Percentiles rank a stretch among this genome's conserved stretches.
phyloP scores from a whole-genome alignment of 305 asterid genomes.

The Fraxinus greggii region DNA sequence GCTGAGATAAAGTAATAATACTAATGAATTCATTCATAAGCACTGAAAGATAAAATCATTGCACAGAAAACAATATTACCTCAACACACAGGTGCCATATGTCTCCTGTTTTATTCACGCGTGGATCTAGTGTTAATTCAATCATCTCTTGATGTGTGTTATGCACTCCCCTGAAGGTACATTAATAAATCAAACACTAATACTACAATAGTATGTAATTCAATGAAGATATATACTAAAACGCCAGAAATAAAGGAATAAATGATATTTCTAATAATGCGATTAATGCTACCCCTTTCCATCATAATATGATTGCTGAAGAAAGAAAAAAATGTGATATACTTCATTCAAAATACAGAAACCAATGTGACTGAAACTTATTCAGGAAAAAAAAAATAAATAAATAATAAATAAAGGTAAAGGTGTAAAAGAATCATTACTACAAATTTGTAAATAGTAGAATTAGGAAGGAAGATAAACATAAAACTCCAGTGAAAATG shows the following conservation, averaged over 20 bases:
- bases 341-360: not conserved
- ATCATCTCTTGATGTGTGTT: constrained; percentile 47
- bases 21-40: not conserved
- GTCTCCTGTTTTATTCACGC: constrained; percentile 78
- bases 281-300: not conserved
- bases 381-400: not conserved
- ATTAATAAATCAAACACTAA: constrained; percentile 14
- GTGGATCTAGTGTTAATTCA: constrained; percentile 70
- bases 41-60: constrained; percentile 5
- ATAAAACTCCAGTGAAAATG: not conserved
- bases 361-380: not conserved
- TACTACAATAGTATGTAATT: not conserved
- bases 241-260: not conserved
- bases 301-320: not conserved
- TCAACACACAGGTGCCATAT: constrained; percentile 90
- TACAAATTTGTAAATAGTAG: not conserved
- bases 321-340: not conserved
- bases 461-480: not conserved
- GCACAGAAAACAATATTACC: constrained; percentile 43
- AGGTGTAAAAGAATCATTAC: not conserved
- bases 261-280: not conserved
- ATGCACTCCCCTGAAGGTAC: constrained; percentile 37
- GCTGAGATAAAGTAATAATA: not conserved
- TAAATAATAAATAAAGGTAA: not conserved
- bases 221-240: not conserved